These are phyloP conservation scores for Eucalyptus marginata DNA, from an alignment of 345 rosid genomes.

Conservation along the genomic window DNA sequence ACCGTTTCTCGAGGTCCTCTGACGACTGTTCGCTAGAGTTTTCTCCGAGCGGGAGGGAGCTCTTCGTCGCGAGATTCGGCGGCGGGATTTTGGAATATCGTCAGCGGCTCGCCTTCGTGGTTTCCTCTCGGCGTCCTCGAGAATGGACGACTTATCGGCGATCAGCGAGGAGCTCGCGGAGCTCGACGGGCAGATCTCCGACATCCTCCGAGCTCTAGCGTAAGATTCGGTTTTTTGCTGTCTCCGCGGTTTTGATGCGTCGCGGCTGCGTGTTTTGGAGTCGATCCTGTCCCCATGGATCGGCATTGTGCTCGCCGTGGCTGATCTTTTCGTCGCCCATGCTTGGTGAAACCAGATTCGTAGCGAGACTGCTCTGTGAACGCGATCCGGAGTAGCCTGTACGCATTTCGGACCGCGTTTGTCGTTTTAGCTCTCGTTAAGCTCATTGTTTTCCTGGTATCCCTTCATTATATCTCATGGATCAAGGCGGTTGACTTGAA, in stretches of 20 bases:
- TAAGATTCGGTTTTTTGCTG: slow-evolving; percentile 13
- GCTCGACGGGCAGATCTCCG: slow-evolving; percentile 80
- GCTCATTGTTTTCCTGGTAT: not conserved
- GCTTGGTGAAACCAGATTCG: not conserved
- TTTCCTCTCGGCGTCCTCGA: not conserved
- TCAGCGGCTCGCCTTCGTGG: not conserved
- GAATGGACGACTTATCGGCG: slow-evolving; percentile 50
- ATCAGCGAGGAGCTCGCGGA: slow-evolving; percentile 81
- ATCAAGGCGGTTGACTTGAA: not conserved
- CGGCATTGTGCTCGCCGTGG: not conserved
- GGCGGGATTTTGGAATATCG: not conserved
- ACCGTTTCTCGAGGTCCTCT: not conserved
- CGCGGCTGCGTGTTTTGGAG: not conserved
- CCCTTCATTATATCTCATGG: not conserved
- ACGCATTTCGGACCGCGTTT: not conserved
- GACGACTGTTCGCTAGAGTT: not conserved
- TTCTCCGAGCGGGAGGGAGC: not conserved
- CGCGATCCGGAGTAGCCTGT: not conserved
- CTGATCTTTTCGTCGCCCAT: not conserved
- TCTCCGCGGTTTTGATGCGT: not conserved
- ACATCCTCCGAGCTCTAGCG: slow-evolving; percentile 84
- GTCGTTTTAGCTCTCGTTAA: not conserved
- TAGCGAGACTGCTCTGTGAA: not conserved
- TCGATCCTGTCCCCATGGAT: not conserved
- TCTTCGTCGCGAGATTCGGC: not conserved